These are phyloP conservation scores for Eucommia ulmoides DNA, from an alignment of 257 asterid species.

Conservation along the genomic window DNA sequence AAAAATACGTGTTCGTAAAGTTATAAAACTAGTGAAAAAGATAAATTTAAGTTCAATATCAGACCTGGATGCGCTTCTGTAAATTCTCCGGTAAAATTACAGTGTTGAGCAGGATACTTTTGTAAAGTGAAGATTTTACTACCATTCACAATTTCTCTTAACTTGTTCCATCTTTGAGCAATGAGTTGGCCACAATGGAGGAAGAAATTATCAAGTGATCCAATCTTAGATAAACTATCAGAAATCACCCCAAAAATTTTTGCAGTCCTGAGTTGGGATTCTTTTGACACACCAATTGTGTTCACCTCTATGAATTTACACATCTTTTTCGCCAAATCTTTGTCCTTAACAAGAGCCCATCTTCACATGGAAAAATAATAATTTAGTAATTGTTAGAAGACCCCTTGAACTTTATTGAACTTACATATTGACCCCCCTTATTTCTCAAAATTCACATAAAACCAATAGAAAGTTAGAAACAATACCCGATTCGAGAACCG, in stretches of 20 bases:
- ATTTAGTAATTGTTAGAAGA: too few species aligned
- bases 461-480: too few species aligned
- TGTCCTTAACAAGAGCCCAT: constrained; percentile 78
- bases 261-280: constrained; percentile 74
- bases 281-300: constrained; percentile 86
- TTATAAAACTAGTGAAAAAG: not conserved
- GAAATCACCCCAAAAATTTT: constrained; percentile 34
- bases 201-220: constrained; percentile 44
- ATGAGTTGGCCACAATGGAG: constrained; percentile 20
- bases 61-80: constrained; percentile 55
- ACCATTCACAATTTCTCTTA: constrained; percentile 24
- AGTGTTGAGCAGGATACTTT: constrained; percentile 35
- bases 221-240: constrained; percentile 31
- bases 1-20: not conserved
- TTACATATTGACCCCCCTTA: too few species aligned
- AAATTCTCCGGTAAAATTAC: constrained; percentile 30
- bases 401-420: too few species aligned
- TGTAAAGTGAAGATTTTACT: constrained; percentile 23
- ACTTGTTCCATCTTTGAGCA: constrained; percentile 48
- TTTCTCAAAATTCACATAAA: too few species aligned
- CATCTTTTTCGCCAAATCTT: constrained; percentile 56
- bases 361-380: too few species aligned
- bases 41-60: constrained; percentile 11
- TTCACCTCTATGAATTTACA: constrained; percentile 50
- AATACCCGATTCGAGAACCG: constrained; percentile 92